Conservation (phyloP, 2,329 filamentous ascomycete species). For the Fusarium irregulare region DNA sequence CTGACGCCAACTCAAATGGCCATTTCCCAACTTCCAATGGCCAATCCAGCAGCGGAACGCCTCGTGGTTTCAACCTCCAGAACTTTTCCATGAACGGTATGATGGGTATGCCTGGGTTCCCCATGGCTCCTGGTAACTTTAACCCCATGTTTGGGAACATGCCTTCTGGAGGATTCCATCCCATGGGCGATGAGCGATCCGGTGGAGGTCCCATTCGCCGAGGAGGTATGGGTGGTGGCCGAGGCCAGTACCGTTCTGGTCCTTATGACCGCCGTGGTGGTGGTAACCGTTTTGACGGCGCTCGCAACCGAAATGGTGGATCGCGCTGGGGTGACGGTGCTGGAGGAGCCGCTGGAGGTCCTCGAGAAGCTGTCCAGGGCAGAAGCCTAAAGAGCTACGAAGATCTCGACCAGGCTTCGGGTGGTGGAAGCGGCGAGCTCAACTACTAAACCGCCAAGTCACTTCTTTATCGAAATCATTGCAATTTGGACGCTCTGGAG, state of each 20-base stretch:
- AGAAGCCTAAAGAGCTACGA: slow-evolving; percentile 97
- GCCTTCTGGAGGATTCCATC: slow-evolving; percentile 63
- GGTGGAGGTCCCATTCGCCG: slow-evolving; percentile 78
- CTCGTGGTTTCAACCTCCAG: slow-evolving; percentile 88
- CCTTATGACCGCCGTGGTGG: slow-evolving; percentile 78
- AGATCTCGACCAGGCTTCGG: slow-evolving; percentile 88
- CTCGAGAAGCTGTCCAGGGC: slow-evolving; percentile 90
- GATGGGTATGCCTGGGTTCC: slow-evolving; percentile 70
- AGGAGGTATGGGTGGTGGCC: slow-evolving; percentile 65
- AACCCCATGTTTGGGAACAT: slow-evolving; percentile 66
- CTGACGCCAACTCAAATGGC: slow-evolving; percentile 94
- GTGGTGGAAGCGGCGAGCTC: slow-evolving; percentile 81
- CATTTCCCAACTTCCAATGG: slow-evolving; percentile 88
- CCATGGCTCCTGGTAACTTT: slow-evolving; percentile 61
- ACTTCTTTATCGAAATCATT: not conserved
- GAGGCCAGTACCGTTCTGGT: slow-evolving; percentile 71
- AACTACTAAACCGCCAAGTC: slow-evolving; percentile 76
- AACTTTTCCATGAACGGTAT: slow-evolving; percentile 73
- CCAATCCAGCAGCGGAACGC: slow-evolving; percentile 83
- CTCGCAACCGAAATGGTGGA: slow-evolving; percentile 60
- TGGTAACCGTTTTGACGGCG: slow-evolving; percentile 64
- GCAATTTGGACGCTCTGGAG: slow-evolving; percentile 23
- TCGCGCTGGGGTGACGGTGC: slow-evolving; percentile 81
- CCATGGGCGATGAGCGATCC: slow-evolving; percentile 67
- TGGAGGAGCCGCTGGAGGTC: slow-evolving; percentile 81